Base-by-base conservation (phyloP, 306 rosid genomes). In the Vigna radiata region DNA sequence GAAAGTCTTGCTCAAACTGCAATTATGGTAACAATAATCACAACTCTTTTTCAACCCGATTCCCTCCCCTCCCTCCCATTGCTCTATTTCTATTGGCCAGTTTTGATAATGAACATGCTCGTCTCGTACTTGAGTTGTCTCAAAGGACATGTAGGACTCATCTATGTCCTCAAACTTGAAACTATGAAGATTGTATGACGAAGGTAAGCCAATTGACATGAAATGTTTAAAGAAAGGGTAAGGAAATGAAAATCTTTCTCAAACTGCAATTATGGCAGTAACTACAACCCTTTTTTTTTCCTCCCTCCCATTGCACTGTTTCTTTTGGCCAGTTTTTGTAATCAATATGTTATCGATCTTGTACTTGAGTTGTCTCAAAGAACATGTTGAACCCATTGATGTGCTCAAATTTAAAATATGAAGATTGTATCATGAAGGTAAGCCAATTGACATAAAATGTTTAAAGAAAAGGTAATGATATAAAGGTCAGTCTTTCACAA, bases 341-440 rank as follows among this genome's bases (percentile, higher is more conserved):
- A 39, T 37, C n/a, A 37, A 8, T 49, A 18, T 17, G 70, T 9
- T 5, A 1, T 31, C 5, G 36, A 37, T 64, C 31, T 18, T 39
- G 50, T 64, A 64, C 13, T 5, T 11, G n/a, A 49, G 55, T 39
- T 9, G 59, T 72, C 77, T 56, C n/a, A 72, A 72, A 15, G 41
- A 18, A 14, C 27, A 39, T 14, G 37, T 54, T 23, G 37, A 21
- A 54, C 66, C 21, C 77, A 39, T 55, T 53, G 53, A 55, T 19
- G 31, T 50, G 49, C 63, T 52, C n/a, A 50, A 70, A 70, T n/a
- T 50, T 29, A 17, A 29, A 17, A 14, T 49, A 70, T 52, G 21
- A 33, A 71, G 48, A 33, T 52, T 52, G 31, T 36, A 71, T 18
- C 21, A 19, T 0, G 12, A 71, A 53, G 76, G 52, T 18, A 18